These are phyloP conservation scores for Secale cereale DNA, from an alignment of 176 grass and related monocot genomes.

Conservation along the genomic window DNA sequence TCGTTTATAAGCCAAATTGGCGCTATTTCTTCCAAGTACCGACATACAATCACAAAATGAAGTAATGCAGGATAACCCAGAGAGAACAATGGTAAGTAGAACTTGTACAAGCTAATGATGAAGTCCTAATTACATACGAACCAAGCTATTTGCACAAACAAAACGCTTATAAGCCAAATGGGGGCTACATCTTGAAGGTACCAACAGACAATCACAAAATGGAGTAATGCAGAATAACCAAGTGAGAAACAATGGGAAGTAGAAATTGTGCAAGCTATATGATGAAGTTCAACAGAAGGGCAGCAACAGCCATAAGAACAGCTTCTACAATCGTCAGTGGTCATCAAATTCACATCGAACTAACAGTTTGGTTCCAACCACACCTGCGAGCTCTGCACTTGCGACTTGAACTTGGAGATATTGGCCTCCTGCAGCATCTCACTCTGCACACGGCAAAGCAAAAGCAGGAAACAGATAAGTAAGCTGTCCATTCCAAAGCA, in stretches of 20 bases:
- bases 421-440: constrained; percentile 90
- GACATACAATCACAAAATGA: not conserved
- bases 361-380: not conserved
- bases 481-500: not conserved
- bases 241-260: not conserved
- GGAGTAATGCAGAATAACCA: constrained; percentile 3
- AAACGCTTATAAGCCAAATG: not conserved
- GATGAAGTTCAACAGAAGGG: not conserved
- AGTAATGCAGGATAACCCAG: not conserved
- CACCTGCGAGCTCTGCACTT: constrained; percentile 88
- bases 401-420: constrained; percentile 87
- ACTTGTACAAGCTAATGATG: not conserved
- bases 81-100: not conserved
- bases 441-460: constrained; percentile 35
- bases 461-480: not conserved
- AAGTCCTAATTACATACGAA: not conserved
- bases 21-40: not conserved
- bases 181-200: not conserved
- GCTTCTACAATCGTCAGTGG: not conserved
- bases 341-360: not conserved
- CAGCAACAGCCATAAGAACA: not conserved
- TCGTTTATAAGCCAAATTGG: not conserved
- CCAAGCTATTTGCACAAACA: not conserved
- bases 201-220: not conserved
- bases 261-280: not conserved